Conservation (phyloP, 1,284 basidiomycete species). For the Ceratobasidium sp. region DNA sequence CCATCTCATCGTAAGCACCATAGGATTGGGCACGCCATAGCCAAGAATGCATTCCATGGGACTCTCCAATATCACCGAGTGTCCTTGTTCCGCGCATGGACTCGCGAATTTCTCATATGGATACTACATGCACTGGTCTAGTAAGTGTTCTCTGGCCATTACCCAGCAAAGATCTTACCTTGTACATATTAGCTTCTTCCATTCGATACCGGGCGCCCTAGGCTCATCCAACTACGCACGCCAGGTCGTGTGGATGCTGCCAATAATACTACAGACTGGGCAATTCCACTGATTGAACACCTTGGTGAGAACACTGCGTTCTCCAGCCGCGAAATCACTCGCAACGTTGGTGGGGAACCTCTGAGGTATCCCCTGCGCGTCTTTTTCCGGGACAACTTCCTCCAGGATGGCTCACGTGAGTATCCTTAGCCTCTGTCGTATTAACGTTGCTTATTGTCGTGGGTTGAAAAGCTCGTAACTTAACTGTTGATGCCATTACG, state of each 20-base stretch:
- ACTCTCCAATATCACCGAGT: neutral
- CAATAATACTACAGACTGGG: slow-evolving; percentile 17
- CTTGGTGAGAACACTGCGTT: slow-evolving; percentile 14
- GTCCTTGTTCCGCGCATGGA: neutral
- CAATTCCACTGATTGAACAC: slow-evolving; percentile 19
- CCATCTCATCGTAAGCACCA: neutral
- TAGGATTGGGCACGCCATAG: slow-evolving; percentile 32
- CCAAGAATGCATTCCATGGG: slow-evolving; percentile 11
- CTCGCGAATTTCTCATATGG: slow-evolving; percentile 6
- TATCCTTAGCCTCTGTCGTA: neutral
- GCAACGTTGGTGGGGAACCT: slow-evolving; percentile 41
- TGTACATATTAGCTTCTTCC: neutral
- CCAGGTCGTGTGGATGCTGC: slow-evolving; percentile 21
- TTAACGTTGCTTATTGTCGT: neutral
- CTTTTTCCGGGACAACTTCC: slow-evolving; percentile 41
- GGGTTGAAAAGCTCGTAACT: slow-evolving; percentile 12
- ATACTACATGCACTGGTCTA: neutral
- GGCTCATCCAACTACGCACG: neutral
- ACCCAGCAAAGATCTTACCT: neutral
- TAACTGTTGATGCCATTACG: neutral
- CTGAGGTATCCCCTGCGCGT: slow-evolving; percentile 41
- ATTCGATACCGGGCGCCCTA: slow-evolving; percentile 1
- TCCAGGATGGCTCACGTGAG: slow-evolving; percentile 39
- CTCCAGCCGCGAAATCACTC: slow-evolving; percentile 36
- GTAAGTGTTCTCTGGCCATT: neutral